Evolutionary conservation across 2,329 filamentous ascomycete species (phyloP).

Genomic region (Phaeoacremonium minimum): DNA sequence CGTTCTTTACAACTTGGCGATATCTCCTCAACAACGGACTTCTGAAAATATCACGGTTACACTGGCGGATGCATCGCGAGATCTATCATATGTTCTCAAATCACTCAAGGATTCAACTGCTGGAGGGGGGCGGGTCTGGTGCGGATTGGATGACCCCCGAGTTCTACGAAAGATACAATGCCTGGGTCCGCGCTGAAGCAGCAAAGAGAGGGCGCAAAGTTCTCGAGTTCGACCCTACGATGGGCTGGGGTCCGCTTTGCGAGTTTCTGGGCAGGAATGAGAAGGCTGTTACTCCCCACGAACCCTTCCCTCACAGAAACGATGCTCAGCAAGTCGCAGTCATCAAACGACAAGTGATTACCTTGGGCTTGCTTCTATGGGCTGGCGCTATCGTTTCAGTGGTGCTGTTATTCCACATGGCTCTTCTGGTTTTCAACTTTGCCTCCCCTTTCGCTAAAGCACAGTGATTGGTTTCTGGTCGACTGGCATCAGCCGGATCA

Average conservation of each 20-base stretch:
- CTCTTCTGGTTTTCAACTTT: no score
- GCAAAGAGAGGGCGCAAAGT: constrained; percentile 5
- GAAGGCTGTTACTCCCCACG: no score
- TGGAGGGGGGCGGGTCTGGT: constrained; percentile 4
- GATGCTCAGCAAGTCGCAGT: constrained; percentile 15
- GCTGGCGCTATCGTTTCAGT: neutral
- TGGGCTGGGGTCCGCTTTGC: constrained; percentile 7
- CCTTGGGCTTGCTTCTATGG: constrained; percentile 4
- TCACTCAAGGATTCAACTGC: constrained; percentile 7
- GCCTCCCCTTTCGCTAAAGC: no score
- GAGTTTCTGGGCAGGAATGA: constrained; percentile 1
- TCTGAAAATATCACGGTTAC: no score
- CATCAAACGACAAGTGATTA: constrained; percentile 3
- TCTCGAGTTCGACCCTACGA: constrained; percentile 6
- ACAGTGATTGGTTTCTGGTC: no score
- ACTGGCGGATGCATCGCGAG: constrained; percentile 5
- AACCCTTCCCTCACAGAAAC: constrained; percentile 27
- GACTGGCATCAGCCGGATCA: no score
- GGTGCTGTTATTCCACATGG: no score
- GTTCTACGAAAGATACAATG: constrained; percentile 8
- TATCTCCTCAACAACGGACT: constrained; percentile 1
- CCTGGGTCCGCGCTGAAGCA: constrained; percentile 7
- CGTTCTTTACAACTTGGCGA: constrained; percentile 8
- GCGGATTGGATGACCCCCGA: neutral
- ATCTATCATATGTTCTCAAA: constrained; percentile 6